These are phyloP conservation scores for Stellera chamaejasme DNA, from an alignment of 345 rosid genomes.

Conservation along the genomic window DNA sequence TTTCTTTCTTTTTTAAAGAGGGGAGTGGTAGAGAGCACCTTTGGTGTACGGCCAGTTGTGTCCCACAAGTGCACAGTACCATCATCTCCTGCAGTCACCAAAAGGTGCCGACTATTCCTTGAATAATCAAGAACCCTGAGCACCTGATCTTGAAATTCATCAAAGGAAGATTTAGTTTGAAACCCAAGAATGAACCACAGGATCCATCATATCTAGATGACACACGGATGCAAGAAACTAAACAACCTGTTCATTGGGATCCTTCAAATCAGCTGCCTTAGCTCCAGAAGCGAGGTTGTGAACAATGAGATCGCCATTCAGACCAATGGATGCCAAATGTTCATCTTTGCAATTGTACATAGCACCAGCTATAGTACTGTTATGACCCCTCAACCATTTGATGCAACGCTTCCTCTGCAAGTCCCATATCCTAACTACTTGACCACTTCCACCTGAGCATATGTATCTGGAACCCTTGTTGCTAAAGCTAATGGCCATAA, in stretches of 20 bases:
- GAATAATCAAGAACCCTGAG: conserved; percentile 97
- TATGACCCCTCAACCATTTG: conserved; percentile 93
- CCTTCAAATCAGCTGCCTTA: conserved; percentile 84
- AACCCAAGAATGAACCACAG: conserved; percentile 13
- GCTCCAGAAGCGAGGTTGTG: conserved; percentile 95
- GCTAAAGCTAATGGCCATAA: conserved; percentile 77
- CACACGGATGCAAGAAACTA: conserved; percentile 23
- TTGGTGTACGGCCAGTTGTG: conserved; percentile 83
- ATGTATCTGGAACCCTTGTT: conserved; percentile 84
- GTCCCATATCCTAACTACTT: conserved; percentile 95
- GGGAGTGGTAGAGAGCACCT: conserved; percentile 36
- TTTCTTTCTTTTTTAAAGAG: too few species aligned
- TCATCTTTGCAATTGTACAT: conserved; percentile 98
- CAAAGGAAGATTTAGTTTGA: conserved; percentile 34
- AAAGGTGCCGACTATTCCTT: conserved; percentile 76
- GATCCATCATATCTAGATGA: conserved; percentile 12
- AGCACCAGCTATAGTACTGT: conserved; percentile 69
- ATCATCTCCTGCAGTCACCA: conserved; percentile 98
- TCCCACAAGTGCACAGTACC: conserved; percentile 97
- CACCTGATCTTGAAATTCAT: conserved; percentile 78
- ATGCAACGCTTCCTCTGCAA: conserved; percentile 87
- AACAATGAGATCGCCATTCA: conserved; percentile 81
- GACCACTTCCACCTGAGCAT: conserved; percentile 93
- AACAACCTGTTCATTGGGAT: conserved; percentile 90
- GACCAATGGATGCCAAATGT: conserved; percentile 90